Percentiles rank a stretch among this genome's conserved stretches.
Conservation (phyloP, 2,329 filamentous ascomycete species). For the Penicillium sp. region DNA sequence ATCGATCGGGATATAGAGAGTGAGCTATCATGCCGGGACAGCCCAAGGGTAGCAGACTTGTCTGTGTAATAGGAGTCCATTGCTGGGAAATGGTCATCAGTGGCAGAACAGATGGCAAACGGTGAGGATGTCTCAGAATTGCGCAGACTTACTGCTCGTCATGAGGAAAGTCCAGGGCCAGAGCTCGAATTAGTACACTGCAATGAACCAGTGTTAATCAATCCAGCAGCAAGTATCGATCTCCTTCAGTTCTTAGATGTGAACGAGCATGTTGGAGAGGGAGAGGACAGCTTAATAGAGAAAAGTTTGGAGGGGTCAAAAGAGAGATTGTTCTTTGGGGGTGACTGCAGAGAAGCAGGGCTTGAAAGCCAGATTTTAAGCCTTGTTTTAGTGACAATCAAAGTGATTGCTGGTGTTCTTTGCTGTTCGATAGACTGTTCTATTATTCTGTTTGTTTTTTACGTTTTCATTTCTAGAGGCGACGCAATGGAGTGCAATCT, state of each 20-base stretch:
- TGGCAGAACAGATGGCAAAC: neutral
- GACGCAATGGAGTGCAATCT: neutral
- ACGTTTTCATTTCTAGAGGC: neutral
- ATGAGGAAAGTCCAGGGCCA: neutral
- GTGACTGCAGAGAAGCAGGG: conserved; percentile 15
- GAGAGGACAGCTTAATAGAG: conserved; percentile 24
- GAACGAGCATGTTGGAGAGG: conserved; percentile 20
- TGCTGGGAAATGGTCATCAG: neutral
- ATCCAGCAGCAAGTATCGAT: neutral
- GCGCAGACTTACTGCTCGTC: neutral
- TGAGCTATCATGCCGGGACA: conserved; percentile 23
- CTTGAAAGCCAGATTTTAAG: conserved; percentile 26
- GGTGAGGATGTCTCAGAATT: neutral
- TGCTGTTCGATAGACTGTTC: conserved; percentile 7
- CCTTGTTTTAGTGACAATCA: conserved; percentile 33
- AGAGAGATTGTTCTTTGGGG: conserved; percentile 20
- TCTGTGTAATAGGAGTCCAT: conserved; percentile 21
- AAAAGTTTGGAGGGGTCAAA: conserved; percentile 24
- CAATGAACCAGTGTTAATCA: neutral
- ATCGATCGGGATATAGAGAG: conserved; percentile 29
- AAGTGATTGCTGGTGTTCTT: conserved; percentile 27
- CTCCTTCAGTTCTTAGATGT: conserved; percentile 17
- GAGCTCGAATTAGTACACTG: neutral
- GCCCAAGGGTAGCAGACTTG: conserved; percentile 21
- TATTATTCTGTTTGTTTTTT: conserved; percentile 2